Evolutionary conservation across 306 rosid genomes (phyloP), one percentile per base, ranked within the genome.

Genomic region (Prunus fruticosa): DNA sequence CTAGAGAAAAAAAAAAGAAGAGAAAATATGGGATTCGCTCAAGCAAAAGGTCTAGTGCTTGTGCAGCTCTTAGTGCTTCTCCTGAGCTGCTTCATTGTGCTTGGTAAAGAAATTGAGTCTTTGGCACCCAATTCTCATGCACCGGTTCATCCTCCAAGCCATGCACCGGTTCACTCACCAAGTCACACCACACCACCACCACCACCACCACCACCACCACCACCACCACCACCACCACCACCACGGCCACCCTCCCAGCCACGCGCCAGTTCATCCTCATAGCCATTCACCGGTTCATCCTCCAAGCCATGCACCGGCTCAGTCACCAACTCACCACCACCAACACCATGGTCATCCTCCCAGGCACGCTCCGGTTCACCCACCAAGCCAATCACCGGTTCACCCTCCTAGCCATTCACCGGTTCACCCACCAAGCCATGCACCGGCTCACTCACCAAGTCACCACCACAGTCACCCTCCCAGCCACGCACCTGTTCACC

Each of bases 181-280:
- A 62, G 38, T 67, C 75, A 60, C 73, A n/a, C n/a, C n/a, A n/a
- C 47, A 34, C 30, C 83, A 73, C 12, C 80, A 50, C 67, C 69
- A 22, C 76, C 73, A 73, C 67, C 83, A 54, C n/a, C 84, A 60
- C 73, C 47, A 34, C 30, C 83, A 73, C 12, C 80, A 50, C 67
- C 69, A 22, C 76, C 73, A 73, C 67, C 83, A 54, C n/a, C 84
- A 73, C 71, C 83, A 54, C n/a, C 84, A 83, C 75, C 80, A 28
- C 25, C 73, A 67, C 1, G 38, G 38, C 38, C 38, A 32, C 7
- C 38, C 7, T 32, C 38, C 38, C 38, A 32, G 38, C 38, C 38
- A 32, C 1, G 38, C 43, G 1, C 43, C 43, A 1, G 43, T 38
- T 38, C 43, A 38, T 8, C 43, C 43, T 38, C 43, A 5, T 38